These are phyloP conservation scores for Singerocomus inundabilis DNA, from an alignment of 1,284 basidiomycete species.

Conservation along the genomic window DNA sequence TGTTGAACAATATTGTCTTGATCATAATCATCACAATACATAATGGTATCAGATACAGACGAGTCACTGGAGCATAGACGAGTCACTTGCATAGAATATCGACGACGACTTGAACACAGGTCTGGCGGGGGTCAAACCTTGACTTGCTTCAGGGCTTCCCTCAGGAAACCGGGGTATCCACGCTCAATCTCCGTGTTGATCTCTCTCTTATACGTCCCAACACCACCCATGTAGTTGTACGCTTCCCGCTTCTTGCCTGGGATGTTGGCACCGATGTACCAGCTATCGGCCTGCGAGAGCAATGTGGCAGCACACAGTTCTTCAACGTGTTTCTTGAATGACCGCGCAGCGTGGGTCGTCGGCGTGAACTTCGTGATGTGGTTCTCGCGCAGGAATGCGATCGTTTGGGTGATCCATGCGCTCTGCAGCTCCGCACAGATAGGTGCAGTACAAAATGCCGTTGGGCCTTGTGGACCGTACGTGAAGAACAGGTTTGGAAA, in stretches of 20 bases:
- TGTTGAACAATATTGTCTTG: too few species aligned
- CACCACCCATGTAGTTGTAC: constrained; percentile 11
- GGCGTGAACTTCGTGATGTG: constrained; percentile 18
- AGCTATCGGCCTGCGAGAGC: background rate
- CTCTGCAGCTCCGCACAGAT: constrained; percentile 12
- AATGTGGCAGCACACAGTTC: constrained; percentile 4
- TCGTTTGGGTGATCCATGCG: constrained; percentile 10
- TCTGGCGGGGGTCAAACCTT: too few species aligned
- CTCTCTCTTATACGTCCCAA: background rate
- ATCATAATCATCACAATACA: too few species aligned
- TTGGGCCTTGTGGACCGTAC: too few species aligned
- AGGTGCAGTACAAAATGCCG: constrained; percentile 10
- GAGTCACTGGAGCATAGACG: too few species aligned
- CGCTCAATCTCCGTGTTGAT: constrained; percentile 8
- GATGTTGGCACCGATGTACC: constrained; percentile 14
- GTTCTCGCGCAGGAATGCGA: constrained; percentile 9
- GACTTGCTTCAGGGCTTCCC: background rate
- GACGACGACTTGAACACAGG: too few species aligned
- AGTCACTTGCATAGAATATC: too few species aligned
- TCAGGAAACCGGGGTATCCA: too few species aligned
- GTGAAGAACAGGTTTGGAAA: constrained; percentile 16
- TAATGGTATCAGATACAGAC: too few species aligned
- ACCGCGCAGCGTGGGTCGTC: constrained; percentile 1
- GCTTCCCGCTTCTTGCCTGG: constrained; percentile 14
- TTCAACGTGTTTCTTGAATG: constrained; percentile 15